phyloP scores from a whole-genome alignment of 495 filamentous ascomycete genomes.

The Articulospora tetracladia region DNA sequence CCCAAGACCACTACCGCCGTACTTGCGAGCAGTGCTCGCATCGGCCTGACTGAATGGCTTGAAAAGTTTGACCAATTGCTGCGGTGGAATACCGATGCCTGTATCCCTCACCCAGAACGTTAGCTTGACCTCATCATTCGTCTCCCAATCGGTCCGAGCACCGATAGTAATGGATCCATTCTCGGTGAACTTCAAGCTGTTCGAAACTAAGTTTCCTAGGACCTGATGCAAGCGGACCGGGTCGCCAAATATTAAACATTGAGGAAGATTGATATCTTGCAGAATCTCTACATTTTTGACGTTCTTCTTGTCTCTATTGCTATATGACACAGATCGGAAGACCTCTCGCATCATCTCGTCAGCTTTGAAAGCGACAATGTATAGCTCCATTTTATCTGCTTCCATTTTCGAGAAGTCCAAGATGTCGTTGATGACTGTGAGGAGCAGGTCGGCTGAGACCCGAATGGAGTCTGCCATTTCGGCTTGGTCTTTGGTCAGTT shows the following conservation, averaged over 20 bases:
- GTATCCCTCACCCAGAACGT: constrained; percentile 88
- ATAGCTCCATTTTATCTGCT: constrained; percentile 93
- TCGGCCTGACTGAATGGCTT: constrained; percentile 89
- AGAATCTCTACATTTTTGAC: constrained; percentile 57
- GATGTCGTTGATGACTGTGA: constrained; percentile 95
- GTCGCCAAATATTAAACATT: constrained; percentile 82
- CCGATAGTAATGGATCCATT: constrained; percentile 79
- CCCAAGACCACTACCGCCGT: constrained; percentile 86
- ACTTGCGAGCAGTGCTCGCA: constrained; percentile 78
- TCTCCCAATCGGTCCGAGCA: constrained; percentile 66
- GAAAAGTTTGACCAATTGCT: constrained; percentile 82
- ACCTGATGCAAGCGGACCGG: constrained; percentile 90
- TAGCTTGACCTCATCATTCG: constrained; percentile 61
- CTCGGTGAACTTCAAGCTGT: constrained; percentile 91
- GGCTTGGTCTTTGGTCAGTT: constrained; percentile 74
- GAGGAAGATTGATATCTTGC: constrained; percentile 70
- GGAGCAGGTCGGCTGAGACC: constrained; percentile 81
- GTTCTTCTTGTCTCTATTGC: constrained; percentile 69
- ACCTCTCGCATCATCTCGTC: constrained; percentile 86
- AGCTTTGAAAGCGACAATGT: constrained; percentile 77
- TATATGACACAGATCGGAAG: constrained; percentile 79
- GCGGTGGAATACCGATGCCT: constrained; percentile 80
- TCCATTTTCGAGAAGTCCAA: constrained; percentile 92
- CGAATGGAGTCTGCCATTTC: constrained; percentile 91
- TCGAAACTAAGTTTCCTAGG: constrained; percentile 87